phyloP scores from a whole-genome alignment of 257 asterid genomes.

The Solanum bulbocastanum region DNA sequence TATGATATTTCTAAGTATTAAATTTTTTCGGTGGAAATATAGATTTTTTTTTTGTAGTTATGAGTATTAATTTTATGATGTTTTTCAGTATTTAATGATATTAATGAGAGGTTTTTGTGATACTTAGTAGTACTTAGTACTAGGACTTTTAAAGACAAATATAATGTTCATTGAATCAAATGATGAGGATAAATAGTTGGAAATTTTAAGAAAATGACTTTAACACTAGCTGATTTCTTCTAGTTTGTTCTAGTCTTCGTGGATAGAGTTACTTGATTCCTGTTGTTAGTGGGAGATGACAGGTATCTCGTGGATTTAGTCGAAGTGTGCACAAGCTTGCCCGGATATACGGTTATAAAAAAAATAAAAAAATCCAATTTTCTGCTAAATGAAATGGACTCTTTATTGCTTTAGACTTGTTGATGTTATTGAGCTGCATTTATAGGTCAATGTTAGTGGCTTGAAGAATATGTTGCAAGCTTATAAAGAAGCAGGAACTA shows the following conservation, averaged over 20 bases:
- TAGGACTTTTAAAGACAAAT: neutral
- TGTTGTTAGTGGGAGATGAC: neutral
- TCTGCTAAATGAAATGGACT: neutral
- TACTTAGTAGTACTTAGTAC: neutral
- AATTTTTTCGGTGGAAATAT: neutral
- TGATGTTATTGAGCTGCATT: neutral
- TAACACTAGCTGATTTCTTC: neutral
- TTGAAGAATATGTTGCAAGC: constrained; percentile 72
- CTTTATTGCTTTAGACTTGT: neutral
- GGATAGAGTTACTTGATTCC: neutral
- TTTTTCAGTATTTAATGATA: neutral
- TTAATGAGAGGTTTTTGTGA: neutral
- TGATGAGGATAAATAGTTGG: neutral
- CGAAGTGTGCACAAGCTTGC: neutral
- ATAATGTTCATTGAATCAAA: neutral
- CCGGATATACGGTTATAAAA: neutral
- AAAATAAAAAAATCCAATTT: neutral
- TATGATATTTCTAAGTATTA: neutral
- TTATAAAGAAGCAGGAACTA: constrained; percentile 35
- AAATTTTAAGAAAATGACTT: neutral
- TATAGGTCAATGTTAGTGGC: constrained; percentile 85
- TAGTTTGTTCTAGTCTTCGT: neutral
- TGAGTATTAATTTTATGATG: neutral
- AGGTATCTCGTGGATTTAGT: neutral
- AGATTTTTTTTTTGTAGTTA: neutral